Evolutionary conservation across 2,329 filamentous ascomycete genomes (phyloP), one percentile per base, ranked within the genome.

Genomic region (Trichophyton simii): DNA sequence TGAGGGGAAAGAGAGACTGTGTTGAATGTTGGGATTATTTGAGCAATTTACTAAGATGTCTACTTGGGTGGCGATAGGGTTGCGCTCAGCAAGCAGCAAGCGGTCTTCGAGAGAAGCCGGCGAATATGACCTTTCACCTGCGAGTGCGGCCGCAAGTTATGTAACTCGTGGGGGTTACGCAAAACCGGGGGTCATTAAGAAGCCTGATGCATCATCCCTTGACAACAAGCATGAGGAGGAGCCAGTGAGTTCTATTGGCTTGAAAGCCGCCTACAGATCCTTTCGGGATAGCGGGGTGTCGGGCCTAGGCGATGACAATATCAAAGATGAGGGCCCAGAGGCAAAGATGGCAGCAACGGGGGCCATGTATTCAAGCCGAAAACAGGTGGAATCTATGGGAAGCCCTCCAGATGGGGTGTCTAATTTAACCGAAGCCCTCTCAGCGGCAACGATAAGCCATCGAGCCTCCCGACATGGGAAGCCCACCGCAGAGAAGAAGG

Each of bases 331-430:
- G 46, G 80, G 78, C 25, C 81, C 81, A 63, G 83, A 82, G 60
- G 89, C 89, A 1, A 77, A 91, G 46, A 76, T 83, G 34, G 89
- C 89, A 60, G 89, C 89, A 15, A 86, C 86, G 62, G 87, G 84
- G 44, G 88, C 88, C 20, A 84, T 89, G 76, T 78, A 82, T 31
- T 77, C 76, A 28, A 75, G 72, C 55, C 79, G 84, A 61, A 80
- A 80, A 62, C 80, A 86, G 62, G 80, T 87, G 7, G 80, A 78
- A n/a, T 88, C 87, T 0, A 81, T 79, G 8, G 83, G 84, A 9
- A 65, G 62, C 31, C 59, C 58, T 59, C 63, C 75, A 77, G 60
- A 71, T 75, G 61, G 28, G 79, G 83, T 34, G 80, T 85, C 64
- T 83, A 67, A 82, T 83, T n/a, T 79, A 2, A 76, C 79, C 28